Percentiles rank a stretch among this genome's conserved stretches.
phyloP scores from a whole-genome alignment of 805 yeast genomes.

The Hanseniaspora opuntiae region DNA sequence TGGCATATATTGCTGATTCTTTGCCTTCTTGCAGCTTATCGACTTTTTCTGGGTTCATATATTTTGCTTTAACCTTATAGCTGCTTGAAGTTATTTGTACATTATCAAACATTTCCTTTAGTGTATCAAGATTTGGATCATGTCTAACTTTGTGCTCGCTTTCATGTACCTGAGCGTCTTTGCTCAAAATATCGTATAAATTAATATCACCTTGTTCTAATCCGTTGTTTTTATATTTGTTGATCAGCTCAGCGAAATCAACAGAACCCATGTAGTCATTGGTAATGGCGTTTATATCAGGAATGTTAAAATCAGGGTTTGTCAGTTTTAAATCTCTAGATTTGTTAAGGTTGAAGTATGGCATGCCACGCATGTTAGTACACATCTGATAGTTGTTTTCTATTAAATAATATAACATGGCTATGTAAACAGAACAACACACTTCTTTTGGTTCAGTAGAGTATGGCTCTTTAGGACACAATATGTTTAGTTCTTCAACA shows the following conservation, averaged over 20 bases:
- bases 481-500: not conserved
- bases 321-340: not conserved
- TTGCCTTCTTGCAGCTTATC: no score
- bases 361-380: not conserved
- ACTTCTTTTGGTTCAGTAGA: not conserved
- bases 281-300: not conserved
- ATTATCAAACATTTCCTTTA: not conserved
- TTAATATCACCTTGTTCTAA: not conserved
- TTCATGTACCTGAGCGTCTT: not conserved
- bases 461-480: not conserved
- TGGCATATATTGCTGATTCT: conserved; percentile 55
- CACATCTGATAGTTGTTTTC: not conserved
- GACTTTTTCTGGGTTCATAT: not conserved
- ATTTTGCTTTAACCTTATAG: not conserved
- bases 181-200: not conserved
- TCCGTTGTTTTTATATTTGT: not conserved
- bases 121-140: not conserved
- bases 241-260: not conserved
- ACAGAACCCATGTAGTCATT: not conserved
- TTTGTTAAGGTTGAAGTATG: not conserved
- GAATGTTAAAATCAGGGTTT: not conserved
- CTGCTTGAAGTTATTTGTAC: not conserved
- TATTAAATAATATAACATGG: not conserved
- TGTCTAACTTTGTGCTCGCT: not conserved
- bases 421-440: not conserved